Evolutionary conservation across 108 stramenopile species (phyloP), one percentile per base, ranked within the genome.

Genomic region (Cyclotella atomus): DNA sequence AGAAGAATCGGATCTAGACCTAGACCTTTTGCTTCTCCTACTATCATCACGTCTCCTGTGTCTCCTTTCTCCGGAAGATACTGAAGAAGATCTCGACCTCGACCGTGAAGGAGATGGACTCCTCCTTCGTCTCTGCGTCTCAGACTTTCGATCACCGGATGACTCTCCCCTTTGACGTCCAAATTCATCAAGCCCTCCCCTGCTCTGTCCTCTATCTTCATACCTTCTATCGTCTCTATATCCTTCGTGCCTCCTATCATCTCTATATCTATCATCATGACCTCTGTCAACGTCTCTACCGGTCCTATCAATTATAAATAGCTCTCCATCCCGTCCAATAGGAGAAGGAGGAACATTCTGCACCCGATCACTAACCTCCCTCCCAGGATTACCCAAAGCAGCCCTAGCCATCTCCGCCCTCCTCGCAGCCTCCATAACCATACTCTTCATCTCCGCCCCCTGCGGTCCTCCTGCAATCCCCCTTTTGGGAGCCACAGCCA

Each of bases 341-440:
- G 49, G 32, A 45, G 69, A 70, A 33, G 68, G 55, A 44, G 68
- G 54, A 2, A 59, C 56, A 9, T 23, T 24, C 52, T 50, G 20
- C 6, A 20, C 36, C 25, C 55, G 34, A 27, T 25, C 44, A 27
- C 35, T 52, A 30, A n/a, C 0, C 19, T 54, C 28, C 15, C 33
- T 38, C 62, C 56, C 23, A 24, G 47, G 12, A 30, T 67, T 20
- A 3, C 38, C 73, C 52, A 79, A 52, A 20, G 78, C 82, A 32
- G 77, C 78, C 49, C 87, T 68, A 7, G 85, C 87, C 36, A 68
- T 77, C 69, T 81, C 81, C n/a, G 87, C 85, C 27, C 87, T 60
- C 46, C 85, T 81, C 21, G 85, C 73, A 0, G 85, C 87, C 68
- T 86, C 85, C 66, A 71, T 59, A 16, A 88, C 68, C 44, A 82